A percentile compares a stretch with the other conserved stretches of the same genome.
phyloP scores from a whole-genome alignment of 2,329 filamentous ascomycete genomes.

The Macrophomina tecta region DNA sequence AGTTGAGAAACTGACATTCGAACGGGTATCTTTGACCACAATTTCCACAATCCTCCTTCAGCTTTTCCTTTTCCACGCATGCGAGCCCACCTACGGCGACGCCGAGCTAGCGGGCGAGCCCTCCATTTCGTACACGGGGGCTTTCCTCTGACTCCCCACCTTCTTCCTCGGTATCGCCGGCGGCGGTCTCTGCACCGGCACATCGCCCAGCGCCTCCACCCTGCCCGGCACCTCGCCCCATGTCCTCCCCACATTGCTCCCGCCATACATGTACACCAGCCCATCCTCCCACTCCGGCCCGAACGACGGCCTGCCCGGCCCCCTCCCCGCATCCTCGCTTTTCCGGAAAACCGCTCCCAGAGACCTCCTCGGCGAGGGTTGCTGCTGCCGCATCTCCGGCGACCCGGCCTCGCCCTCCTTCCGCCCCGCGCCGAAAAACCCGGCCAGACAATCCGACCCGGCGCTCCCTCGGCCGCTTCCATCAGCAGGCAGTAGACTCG shows the following conservation, averaged over 20 bases:
- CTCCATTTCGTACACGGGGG: conserved; percentile 5
- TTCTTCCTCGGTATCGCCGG: conserved; percentile 37
- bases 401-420: not conserved
- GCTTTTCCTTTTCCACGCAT: not conserved
- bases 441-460: too few species aligned
- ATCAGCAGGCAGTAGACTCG: not conserved
- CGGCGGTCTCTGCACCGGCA: not conserved
- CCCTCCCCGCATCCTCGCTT: not conserved
- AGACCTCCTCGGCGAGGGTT: not conserved
- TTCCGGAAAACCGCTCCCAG: not conserved
- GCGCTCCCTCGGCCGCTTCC: not conserved
- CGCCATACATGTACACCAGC: not conserved
- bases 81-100: not conserved
- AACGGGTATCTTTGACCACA: too few species aligned
- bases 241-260: conserved; percentile 8
- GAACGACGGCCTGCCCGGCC: not conserved
- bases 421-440: not conserved
- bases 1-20: too few species aligned
- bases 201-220: conserved; percentile 6
- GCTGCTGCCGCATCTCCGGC: not conserved
- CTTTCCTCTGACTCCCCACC: conserved; percentile 28
- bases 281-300: not conserved
- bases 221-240: conserved; percentile 12
- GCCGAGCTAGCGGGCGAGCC: not conserved
- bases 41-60: not conserved